phyloP scores from a whole-genome alignment of 2,329 filamentous ascomycete species.

The Fusarium irregulare region DNA sequence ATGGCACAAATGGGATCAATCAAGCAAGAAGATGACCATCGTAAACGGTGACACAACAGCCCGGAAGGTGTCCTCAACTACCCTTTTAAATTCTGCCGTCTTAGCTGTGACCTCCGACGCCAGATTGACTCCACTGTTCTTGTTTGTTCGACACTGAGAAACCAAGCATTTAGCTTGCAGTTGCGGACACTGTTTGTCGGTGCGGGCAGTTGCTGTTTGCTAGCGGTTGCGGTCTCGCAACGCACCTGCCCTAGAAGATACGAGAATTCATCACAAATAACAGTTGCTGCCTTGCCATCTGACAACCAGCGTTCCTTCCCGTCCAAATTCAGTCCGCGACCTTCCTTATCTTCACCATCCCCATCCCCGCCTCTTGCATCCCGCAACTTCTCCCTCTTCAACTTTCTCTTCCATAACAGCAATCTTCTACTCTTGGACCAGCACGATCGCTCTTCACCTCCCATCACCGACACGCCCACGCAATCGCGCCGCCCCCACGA shows the following conservation, averaged over 20 bases:
- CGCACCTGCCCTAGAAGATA: neutral
- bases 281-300: neutral
- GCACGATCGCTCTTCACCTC: accelerated
- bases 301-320: neutral
- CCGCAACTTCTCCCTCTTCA: neutral
- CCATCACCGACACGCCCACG: too few relatives aligned
- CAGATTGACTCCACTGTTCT: accelerated
- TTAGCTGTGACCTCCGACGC: accelerated
- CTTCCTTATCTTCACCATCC: neutral
- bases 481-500: neutral
- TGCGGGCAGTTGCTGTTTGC: neutral
- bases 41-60: neutral
- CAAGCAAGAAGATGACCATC: accelerated
- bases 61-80: neutral
- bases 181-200: neutral
- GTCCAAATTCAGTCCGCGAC: neutral
- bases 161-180: neutral
- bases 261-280: neutral
- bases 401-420: neutral
- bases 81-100: neutral
- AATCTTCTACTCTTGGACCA: neutral
- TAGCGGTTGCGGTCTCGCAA: neutral
- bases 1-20: neutral
- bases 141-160: neutral
- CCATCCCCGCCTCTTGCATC: neutral